These are phyloP conservation scores for Candida tetrigidarum DNA, from an alignment of 1,139 yeast genomes.

Conservation along the genomic window DNA sequence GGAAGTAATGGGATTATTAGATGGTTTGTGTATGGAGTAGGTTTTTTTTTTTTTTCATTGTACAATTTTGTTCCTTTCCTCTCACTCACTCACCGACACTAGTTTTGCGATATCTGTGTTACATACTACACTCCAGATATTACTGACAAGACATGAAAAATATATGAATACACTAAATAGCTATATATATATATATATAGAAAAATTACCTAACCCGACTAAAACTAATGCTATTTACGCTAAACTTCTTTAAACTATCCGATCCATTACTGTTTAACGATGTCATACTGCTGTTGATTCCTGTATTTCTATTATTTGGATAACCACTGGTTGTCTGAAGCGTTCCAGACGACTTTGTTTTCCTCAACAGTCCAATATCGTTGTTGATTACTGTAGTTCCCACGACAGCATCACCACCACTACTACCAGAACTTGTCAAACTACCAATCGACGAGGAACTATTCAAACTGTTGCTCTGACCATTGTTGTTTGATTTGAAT, in stretches of 20 bases:
- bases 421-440: slow-evolving; percentile 12
- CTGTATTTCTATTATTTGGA: background rate
- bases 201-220: slow-evolving; percentile 32
- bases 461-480: slow-evolving; percentile 12
- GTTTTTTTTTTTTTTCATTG: too few species aligned
- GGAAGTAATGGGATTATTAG: too few species aligned
- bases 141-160: too few species aligned
- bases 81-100: background rate
- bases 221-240: slow-evolving; percentile 30
- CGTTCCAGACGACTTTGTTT: slow-evolving; percentile 18
- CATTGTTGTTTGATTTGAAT: slow-evolving; percentile 5
- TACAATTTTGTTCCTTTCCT: background rate
- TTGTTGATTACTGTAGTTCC: slow-evolving; percentile 2
- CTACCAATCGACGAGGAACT: slow-evolving; percentile 14
- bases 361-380: slow-evolving; percentile 9
- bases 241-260: slow-evolving; percentile 13
- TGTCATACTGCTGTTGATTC: slow-evolving; percentile 7
- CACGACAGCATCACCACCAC: slow-evolving; percentile 4
- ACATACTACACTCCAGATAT: too few species aligned
- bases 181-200: background rate
- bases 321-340: slow-evolving; percentile 5
- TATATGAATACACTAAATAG: background rate
- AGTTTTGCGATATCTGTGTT: background rate
- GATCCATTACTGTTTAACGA: slow-evolving; percentile 14
- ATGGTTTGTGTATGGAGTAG: too few species aligned